A percentile compares a stretch with the other conserved stretches of the same genome.
These are phyloP conservation scores for Amaranthus cruentus DNA, from an alignment of 148 eudicot genomes.

Conservation along the genomic window DNA sequence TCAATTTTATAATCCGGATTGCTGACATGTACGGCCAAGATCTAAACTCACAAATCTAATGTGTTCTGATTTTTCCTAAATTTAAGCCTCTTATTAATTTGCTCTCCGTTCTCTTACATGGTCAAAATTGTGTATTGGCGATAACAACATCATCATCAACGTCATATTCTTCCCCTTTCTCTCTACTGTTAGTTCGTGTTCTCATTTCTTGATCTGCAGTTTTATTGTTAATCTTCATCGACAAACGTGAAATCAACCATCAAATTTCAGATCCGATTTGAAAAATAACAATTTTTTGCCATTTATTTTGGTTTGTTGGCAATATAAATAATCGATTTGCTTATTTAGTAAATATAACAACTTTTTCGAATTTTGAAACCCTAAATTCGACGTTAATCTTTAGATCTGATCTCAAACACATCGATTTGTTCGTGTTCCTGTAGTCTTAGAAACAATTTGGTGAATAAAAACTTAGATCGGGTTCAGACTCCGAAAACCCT, in stretches of 20 bases:
- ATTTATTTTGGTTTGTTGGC: background rate
- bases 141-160: background rate
- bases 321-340: background rate
- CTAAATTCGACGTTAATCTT: slow-evolving; percentile 3
- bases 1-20: slow-evolving; percentile 9
- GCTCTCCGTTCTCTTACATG: background rate
- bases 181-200: background rate
- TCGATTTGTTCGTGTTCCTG: background rate
- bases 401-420: slow-evolving; percentile 8
- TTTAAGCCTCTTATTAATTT: background rate
- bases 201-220: slow-evolving; percentile 1
- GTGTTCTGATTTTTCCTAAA: background rate
- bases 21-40: slow-evolving; percentile 42
- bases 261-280: background rate
- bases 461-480: slow-evolving; percentile 17
- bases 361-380: slow-evolving; percentile 24
- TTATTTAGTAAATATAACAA: background rate
- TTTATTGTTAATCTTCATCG: background rate
- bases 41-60: background rate
- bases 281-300: background rate
- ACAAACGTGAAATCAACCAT: background rate
- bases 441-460: background rate
- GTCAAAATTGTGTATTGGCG: slow-evolving; percentile 10
- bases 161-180: slow-evolving; percentile 6
- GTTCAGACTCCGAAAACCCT: slow-evolving; percentile 30